Percentiles rank a stretch among this genome's conserved stretches.
Evolutionary conservation across 805 yeast genomes (phyloP).

Genomic region (Wickerhamiella australiensis): DNA sequence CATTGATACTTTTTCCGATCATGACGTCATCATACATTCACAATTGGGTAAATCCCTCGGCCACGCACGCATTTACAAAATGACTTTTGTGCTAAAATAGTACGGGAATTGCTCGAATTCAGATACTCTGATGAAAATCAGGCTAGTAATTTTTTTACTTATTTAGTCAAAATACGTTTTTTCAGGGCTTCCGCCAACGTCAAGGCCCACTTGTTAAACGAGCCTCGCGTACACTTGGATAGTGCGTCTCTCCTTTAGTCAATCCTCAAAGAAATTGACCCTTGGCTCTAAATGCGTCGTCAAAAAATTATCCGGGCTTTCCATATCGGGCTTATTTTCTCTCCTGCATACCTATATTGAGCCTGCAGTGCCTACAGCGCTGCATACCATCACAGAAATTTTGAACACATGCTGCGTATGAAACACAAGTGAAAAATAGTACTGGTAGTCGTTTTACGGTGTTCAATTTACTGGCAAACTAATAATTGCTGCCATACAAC

Average conservation of each 20-base stretch:
- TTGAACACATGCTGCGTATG: not conserved
- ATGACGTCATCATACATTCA: constrained; percentile 3
- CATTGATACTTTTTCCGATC: not conserved
- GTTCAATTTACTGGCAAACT: not conserved
- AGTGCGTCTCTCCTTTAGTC: not conserved
- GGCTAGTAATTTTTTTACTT: too few species aligned
- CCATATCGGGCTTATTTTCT: not conserved
- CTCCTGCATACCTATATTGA: not conserved
- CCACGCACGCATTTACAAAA: too few species aligned
- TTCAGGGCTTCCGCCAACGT: too few species aligned
- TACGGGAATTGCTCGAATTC: too few species aligned
- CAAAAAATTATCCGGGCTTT: not conserved
- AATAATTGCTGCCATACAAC: not conserved
- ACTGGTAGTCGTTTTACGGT: not conserved
- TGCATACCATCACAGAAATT: not conserved
- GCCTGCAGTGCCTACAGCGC: not conserved
- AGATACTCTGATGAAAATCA: too few species aligned
- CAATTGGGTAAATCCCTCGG: not conserved
- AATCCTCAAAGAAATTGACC: not conserved
- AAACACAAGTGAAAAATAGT: not conserved
- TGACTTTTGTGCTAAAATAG: too few species aligned
- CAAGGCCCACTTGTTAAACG: too few species aligned
- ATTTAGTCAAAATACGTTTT: too few species aligned
- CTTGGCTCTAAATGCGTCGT: not conserved
- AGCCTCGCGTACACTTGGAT: too few species aligned